These are phyloP conservation scores for Penicillium sp. DNA, from an alignment of 2,329 filamentous ascomycete species.

Conservation along the genomic window DNA sequence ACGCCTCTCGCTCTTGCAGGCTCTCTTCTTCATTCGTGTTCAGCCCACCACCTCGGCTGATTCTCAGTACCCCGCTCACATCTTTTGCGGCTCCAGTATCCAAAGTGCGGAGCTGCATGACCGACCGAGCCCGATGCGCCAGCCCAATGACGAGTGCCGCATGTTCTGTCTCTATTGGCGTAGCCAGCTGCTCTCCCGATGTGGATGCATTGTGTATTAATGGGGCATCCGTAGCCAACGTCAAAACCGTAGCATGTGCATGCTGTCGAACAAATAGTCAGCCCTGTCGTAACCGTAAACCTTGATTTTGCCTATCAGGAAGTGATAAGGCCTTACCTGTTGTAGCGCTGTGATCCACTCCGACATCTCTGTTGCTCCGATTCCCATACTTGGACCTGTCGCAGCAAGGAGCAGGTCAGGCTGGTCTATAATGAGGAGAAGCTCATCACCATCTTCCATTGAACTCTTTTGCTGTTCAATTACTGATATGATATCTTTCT, in stretches of 20 bases:
- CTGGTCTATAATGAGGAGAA: slow-evolving; percentile 66
- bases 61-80: slow-evolving; percentile 81
- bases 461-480: slow-evolving; percentile 33
- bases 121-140: slow-evolving; percentile 71
- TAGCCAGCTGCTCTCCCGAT: slow-evolving; percentile 50
- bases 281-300: slow-evolving; percentile 1
- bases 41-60: slow-evolving; percentile 60
- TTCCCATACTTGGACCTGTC: slow-evolving; percentile 49
- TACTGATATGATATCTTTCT: slow-evolving; percentile 36
- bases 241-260: slow-evolving; percentile 65
- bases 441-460: slow-evolving; percentile 30
- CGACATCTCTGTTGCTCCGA: slow-evolving; percentile 48
- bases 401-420: slow-evolving; percentile 65
- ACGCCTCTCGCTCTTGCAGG: slow-evolving; percentile 64
- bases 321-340: slow-evolving; percentile 54
- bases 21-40: slow-evolving; percentile 30
- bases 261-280: slow-evolving; percentile 43
- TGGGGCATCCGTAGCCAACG: slow-evolving; percentile 71
- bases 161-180: slow-evolving; percentile 68
- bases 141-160: slow-evolving; percentile 68
- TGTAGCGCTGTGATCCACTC: slow-evolving; percentile 60
- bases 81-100: slow-evolving; percentile 89
- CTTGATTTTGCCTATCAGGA: neutral
- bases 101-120: slow-evolving; percentile 71
- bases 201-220: slow-evolving; percentile 55